A percentile compares a stretch with the other conserved stretches of the same genome.
Evolutionary conservation across 257 asterid species (phyloP).

Genomic region (Agastache rugosa): DNA sequence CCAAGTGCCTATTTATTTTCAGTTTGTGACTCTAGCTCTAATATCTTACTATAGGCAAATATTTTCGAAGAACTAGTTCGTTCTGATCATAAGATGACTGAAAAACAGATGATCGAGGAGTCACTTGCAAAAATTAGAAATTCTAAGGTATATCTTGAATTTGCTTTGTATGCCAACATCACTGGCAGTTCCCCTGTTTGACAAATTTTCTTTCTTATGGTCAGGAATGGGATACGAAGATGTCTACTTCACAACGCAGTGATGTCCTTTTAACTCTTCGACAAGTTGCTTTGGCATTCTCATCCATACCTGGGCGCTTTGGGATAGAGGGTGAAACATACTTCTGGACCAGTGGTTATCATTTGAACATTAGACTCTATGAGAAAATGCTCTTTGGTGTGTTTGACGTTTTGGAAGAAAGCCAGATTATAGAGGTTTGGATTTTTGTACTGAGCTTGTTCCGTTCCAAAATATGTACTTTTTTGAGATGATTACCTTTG

Average conservation of each 20-base stretch:
- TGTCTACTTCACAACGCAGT: constrained; percentile 79
- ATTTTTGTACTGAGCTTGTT: constrained; percentile 16
- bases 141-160: constrained; percentile 57
- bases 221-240: constrained; percentile 86
- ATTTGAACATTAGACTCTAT: constrained; percentile 78
- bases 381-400: constrained; percentile 84
- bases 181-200: constrained; percentile 28
- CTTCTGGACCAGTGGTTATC: constrained; percentile 88
- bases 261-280: constrained; percentile 70
- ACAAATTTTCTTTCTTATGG: constrained; percentile 37
- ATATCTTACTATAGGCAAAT: constrained; percentile 63
- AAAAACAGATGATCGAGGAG: constrained; percentile 55
- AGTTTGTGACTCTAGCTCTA: constrained; percentile 39
- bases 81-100: constrained; percentile 55
- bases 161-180: constrained; percentile 28
- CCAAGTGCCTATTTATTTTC: constrained; percentile 33
- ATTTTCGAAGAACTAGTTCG: constrained; percentile 77
- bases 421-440: constrained; percentile 87
- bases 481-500: constrained; percentile 30
- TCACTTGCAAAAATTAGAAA: constrained; percentile 75
- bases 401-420: constrained; percentile 92
- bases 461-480: neutral
- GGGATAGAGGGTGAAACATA: constrained; percentile 84
- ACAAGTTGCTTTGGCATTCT: constrained; percentile 60
- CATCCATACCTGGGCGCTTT: constrained; percentile 76